Base-by-base conservation (phyloP, 495 filamentous ascomycete genomes). In the Penicillium macrosclerotiorum region DNA sequence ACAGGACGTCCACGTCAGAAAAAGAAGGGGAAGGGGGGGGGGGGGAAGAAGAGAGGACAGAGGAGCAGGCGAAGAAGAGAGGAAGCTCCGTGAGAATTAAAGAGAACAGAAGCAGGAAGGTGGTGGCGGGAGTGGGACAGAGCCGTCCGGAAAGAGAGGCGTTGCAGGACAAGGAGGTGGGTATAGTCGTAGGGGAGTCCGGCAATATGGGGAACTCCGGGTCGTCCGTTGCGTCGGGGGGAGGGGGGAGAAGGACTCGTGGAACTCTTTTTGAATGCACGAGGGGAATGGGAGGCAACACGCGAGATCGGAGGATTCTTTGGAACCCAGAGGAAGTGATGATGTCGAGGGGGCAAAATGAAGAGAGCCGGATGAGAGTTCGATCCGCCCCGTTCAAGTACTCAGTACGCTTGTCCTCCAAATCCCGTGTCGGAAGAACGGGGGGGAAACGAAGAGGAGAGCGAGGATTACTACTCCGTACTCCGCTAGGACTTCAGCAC, bases 281-380 rank as follows among this genome's bases (percentile, higher is more conserved):
- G 20, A 27, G 12, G 30, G 18, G 16, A 34, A 37, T 7, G 18
- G 42, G 23, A 45, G 42, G 42, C 32, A 9, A 24, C 22, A 29
- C 38, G 23, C 38, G 23, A 41, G 38, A 23, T 29, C 23, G 19
- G 16, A 41, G 30, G 24, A 39, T 16, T 19, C 16, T 19, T 41
- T 36, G 27, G 46, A 42, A 23, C 27, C 42, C 22, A 40, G 19
- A 29, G 32, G 22, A 33, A 42, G 19, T 44, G 42, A 50, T 59
- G 42, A 50, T 51, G 42, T 47, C 42, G 46, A 45, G 49, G 42
- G 43, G 48, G 38, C n/a, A n/a, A n/a, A n/a, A n/a, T n/a, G n/a
- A n/a, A 48, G 45, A 41, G 30, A 11, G 25, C 25, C 5, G 33
- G 18, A 13, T 23, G n/a, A n/a, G n/a, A n/a, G n/a, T n/a, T n/a